A percentile compares a stretch with the other conserved stretches of the same genome.
These are phyloP conservation scores for Penicillium occitanis DNA, from an alignment of 2,329 filamentous ascomycete species.

Conservation along the genomic window DNA sequence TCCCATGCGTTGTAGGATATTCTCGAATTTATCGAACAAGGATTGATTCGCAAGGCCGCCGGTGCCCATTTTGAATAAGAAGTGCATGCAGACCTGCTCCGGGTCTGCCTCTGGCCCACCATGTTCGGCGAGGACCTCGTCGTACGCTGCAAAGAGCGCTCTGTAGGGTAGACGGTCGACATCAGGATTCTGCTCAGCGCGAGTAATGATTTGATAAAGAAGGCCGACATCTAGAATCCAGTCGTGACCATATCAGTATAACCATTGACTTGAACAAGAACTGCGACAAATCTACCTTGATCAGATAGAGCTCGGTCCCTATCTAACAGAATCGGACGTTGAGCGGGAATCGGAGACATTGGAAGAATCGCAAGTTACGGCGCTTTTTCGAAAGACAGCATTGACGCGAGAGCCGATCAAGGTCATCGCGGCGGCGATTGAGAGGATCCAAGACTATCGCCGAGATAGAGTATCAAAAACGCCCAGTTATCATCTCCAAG, in stretches of 20 bases:
- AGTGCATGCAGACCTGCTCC: constrained; percentile 72
- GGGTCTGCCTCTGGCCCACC: constrained; percentile 66
- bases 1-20: constrained; percentile 66
- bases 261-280: too few relatives aligned
- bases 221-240: constrained; percentile 69
- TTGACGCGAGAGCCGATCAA: constrained; percentile 40
- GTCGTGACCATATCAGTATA: background rate
- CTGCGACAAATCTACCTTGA: constrained; percentile 49
- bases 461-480: background rate
- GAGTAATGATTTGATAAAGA: constrained; percentile 72
- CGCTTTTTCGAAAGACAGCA: constrained; percentile 46
- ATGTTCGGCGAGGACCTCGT: constrained; percentile 69
- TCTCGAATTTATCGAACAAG: constrained; percentile 69
- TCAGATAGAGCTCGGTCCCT: constrained; percentile 56
- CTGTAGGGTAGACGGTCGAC: constrained; percentile 68
- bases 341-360: constrained; percentile 51
- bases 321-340: constrained; percentile 42
- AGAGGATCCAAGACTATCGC: constrained; percentile 16
- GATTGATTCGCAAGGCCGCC: constrained; percentile 54
- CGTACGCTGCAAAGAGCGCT: constrained; percentile 79
- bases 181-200: constrained; percentile 66
- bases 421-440: constrained; percentile 39
- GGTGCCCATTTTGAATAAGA: constrained; percentile 76
- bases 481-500: background rate
- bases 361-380: constrained; percentile 48